Base-by-base conservation (phyloP, 768 basidiomycete species). In the Auriscalpium orientale region DNA sequence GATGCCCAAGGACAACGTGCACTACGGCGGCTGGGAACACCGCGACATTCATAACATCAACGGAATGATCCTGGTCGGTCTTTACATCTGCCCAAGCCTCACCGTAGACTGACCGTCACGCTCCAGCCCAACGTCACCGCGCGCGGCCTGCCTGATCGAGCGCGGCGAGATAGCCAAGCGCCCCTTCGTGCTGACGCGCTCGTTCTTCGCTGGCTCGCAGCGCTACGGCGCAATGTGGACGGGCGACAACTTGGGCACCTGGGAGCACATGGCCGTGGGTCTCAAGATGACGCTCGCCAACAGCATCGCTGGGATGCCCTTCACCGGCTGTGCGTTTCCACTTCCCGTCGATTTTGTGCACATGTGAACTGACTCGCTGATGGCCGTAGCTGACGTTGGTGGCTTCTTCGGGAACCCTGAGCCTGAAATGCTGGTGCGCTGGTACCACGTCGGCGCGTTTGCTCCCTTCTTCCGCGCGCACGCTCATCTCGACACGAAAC, bases 201-300 rank as follows among this genome's bases (percentile, higher is more conserved):
- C 93, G 12, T 98, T 97, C 82, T 98, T 79, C 55, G 90, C 95
- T 1, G 97, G 97, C 3, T 93, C 95, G 28, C 97, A 98, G 68
- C 84, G 94, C 20, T 92, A 89, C 63, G 91, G 95, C 38, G 95
- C 97, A 5, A 93, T 97, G 80, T 99, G 97, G 97, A 98, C 95
- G 8, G 97, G 97, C 16, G 97, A 99, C 71, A 98, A 98, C 69
- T 75, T 95, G 28, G 92, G 95, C 16, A 93, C 91, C 1, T 99
- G 97, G 97, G 93, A 94, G 56, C 97, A 99, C 66, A 94, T 99
- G 84, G 82, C 83, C 10, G 90, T 91, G 16, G 91, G 93, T 13
- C 78, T 95, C 57, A 89, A 95, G 69, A 98, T 99, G 89, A 85
- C 95, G 2, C 75, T 99, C 36, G 79, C 91, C 11, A 88, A 91